Evolutionary conservation across 495 filamentous ascomycete genomes (phyloP).

Genomic region (Penicillium ucsense): DNA sequence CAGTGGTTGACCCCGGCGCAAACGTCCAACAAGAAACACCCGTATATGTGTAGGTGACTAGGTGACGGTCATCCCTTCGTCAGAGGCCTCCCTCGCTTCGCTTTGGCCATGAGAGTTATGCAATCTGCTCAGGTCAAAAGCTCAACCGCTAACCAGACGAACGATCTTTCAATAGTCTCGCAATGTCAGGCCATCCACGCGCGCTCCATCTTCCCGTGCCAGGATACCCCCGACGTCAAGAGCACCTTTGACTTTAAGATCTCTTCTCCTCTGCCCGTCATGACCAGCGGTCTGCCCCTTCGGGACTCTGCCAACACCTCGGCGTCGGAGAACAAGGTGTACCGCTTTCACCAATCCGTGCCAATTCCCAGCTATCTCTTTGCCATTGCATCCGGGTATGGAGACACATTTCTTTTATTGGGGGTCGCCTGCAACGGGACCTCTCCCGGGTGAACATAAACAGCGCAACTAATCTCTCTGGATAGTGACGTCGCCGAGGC

Average conservation of each 20-base stretch:
- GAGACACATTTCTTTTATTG: background rate
- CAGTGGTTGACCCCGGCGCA: conserved; percentile 90
- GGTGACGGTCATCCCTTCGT: background rate
- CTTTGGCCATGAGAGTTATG: no score
- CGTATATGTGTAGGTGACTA: conserved; percentile 71
- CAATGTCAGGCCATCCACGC: conserved; percentile 97
- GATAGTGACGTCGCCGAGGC: conserved; percentile 68
- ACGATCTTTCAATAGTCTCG: conserved; percentile 44
- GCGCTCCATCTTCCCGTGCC: conserved; percentile 86
- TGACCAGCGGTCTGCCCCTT: conserved; percentile 74
- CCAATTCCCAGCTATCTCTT: conserved; percentile 94
- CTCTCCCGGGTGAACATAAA: no score
- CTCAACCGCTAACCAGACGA: no score
- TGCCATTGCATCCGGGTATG: conserved; percentile 71
- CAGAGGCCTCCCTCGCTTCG: background rate
- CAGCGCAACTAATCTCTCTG: no score
- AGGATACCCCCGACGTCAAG: conserved; percentile 95
- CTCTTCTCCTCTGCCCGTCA: conserved; percentile 73
- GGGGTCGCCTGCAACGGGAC: no score
- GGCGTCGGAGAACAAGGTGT: conserved; percentile 41
- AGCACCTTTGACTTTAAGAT: conserved; percentile 82
- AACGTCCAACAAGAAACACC: conserved; percentile 84
- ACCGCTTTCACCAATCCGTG: conserved; percentile 78
- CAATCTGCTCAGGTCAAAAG: no score
- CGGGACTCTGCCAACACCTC: conserved; percentile 35